These are phyloP conservation scores for Candida albicans DNA, from an alignment of 1,139 yeast species.

Conservation along the genomic window DNA sequence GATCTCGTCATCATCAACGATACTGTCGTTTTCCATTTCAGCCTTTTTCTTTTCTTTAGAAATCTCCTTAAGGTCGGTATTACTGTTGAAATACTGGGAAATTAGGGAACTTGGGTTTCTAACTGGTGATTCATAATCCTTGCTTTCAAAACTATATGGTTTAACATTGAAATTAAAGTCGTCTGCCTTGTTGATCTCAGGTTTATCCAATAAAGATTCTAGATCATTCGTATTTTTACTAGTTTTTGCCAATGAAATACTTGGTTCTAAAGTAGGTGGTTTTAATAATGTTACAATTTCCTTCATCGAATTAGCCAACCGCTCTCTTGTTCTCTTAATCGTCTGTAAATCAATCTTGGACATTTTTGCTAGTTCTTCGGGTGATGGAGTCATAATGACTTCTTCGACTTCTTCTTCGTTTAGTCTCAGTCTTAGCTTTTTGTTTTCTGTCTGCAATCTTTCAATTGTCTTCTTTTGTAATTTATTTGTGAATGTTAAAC, in stretches of 20 bases:
- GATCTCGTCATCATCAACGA: constrained; percentile 7
- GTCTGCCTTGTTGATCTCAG: constrained; percentile 4
- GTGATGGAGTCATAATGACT: neutral
- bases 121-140: too few species aligned
- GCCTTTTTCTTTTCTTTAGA: neutral
- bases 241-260: constrained; percentile 24
- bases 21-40: neutral
- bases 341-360: constrained; percentile 44
- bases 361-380: constrained; percentile 12
- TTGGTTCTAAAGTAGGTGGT: constrained; percentile 29
- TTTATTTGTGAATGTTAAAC: constrained; percentile 38
- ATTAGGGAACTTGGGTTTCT: constrained; percentile 8
- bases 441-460: constrained; percentile 28
- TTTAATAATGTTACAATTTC: constrained; percentile 43
- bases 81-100: constrained; percentile 13
- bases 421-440: constrained; percentile 11
- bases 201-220: constrained; percentile 21
- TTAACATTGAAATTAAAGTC: constrained; percentile 9
- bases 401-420: constrained; percentile 2
- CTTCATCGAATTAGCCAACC: constrained; percentile 41
- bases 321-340: constrained; percentile 40
- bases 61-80: constrained; percentile 1
- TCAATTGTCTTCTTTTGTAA: constrained; percentile 35
- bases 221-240: constrained; percentile 16
- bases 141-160: neutral